Conservation (phyloP, 75 land plant genomes). For the Sequoiadendron giganteum region DNA sequence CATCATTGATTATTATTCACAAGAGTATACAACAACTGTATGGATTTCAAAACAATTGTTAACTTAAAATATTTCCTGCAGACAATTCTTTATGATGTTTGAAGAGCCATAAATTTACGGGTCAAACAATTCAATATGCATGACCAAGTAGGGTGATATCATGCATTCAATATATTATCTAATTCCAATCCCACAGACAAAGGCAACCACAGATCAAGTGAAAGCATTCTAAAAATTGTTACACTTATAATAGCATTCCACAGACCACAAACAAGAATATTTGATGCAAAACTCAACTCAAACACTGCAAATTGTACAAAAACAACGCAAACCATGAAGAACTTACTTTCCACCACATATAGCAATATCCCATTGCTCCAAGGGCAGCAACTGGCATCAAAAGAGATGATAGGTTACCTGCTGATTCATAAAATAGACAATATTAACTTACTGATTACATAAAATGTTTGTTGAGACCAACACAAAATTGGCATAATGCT, state of each 20-base stretch:
- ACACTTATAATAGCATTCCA: background rate
- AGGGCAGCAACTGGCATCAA: constrained; percentile 73
- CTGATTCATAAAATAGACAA: background rate
- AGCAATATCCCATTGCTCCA: constrained; percentile 82
- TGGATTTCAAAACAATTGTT: background rate
- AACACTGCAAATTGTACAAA: constrained; percentile 3
- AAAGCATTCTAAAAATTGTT: background rate
- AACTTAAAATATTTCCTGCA: background rate
- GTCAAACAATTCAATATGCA: background rate
- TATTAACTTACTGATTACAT: background rate
- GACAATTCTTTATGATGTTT: background rate
- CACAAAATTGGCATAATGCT: background rate
- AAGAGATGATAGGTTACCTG: constrained; percentile 47
- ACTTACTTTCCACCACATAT: constrained; percentile 89
- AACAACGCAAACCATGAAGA: constrained; percentile 7
- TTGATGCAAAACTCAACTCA: constrained; percentile 3
- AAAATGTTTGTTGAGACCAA: background rate
- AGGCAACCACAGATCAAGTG: background rate
- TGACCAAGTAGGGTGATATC: background rate
- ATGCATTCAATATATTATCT: background rate
- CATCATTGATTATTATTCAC: background rate
- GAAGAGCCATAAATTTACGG: background rate
- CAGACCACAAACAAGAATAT: background rate
- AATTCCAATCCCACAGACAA: background rate
- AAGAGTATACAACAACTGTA: background rate